A percentile compares a stretch with the other conserved stretches of the same genome.
Conservation (phyloP, 495 filamentous ascomycete genomes). For the Amphirosellinia nigrospora region DNA sequence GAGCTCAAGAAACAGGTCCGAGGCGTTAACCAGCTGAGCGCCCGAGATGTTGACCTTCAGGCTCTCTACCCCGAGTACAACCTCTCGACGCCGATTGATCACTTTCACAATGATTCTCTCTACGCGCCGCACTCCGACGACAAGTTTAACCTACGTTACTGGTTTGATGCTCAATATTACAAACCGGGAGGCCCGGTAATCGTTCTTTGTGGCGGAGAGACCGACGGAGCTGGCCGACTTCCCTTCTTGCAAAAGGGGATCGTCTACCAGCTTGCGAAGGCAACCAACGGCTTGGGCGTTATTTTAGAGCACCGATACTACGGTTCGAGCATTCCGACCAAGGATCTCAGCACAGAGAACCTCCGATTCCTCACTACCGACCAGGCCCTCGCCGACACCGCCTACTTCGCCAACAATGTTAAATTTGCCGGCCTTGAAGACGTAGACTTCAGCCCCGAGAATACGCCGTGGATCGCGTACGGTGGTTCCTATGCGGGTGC, state of each 20-base stretch:
- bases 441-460: slow-evolving; percentile 61
- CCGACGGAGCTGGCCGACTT: slow-evolving; percentile 59
- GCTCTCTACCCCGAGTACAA: slow-evolving; percentile 63
- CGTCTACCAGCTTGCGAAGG: slow-evolving; percentile 63
- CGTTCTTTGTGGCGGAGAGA: slow-evolving; percentile 71
- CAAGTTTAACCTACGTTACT: slow-evolving; percentile 70
- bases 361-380: slow-evolving; percentile 78
- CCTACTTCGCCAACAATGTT: slow-evolving; percentile 72
- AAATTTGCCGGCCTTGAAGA: slow-evolving; percentile 70
- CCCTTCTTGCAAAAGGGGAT: slow-evolving; percentile 75
- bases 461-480: slow-evolving; percentile 70
- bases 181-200: slow-evolving; percentile 74
- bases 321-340: slow-evolving; percentile 63
- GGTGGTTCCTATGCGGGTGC: slow-evolving; percentile 78
- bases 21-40: slow-evolving; percentile 19
- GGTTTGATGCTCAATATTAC: slow-evolving; percentile 72
- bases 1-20: slow-evolving; percentile 29
- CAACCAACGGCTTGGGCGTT: slow-evolving; percentile 72
- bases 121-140: slow-evolving; percentile 72
- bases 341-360: slow-evolving; percentile 65
- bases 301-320: slow-evolving; percentile 81
- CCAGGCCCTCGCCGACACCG: slow-evolving; percentile 74
- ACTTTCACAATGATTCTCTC: slow-evolving; percentile 72
- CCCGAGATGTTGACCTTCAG: slow-evolving; percentile 46
- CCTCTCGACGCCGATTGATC: slow-evolving; percentile 72